Percentiles rank a stretch among this genome's conserved stretches.
Evolutionary conservation across 129 eudicot species (phyloP).

Genomic region (Tagetes patula): DNA sequence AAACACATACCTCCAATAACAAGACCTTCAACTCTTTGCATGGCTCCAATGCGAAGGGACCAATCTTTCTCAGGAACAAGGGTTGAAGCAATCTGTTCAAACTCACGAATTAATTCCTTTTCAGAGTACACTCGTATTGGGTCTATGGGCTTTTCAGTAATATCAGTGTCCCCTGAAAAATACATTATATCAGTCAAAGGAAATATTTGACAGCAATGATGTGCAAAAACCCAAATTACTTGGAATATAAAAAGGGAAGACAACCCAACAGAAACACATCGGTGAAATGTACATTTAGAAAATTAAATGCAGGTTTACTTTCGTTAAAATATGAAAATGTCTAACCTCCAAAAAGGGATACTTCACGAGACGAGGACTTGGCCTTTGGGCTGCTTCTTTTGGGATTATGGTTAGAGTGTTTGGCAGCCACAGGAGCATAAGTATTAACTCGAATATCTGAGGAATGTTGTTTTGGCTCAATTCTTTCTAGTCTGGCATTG

Average conservation of each 20-base stretch:
- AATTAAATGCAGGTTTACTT: conserved; percentile 1
- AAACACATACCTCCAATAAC: conserved; percentile 80
- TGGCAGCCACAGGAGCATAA: conserved; percentile 47
- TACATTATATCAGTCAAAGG: neutral
- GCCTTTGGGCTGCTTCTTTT: conserved; percentile 96
- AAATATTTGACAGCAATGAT: neutral
- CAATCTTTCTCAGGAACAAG: conserved; percentile 96
- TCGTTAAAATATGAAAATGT: conserved; percentile 1
- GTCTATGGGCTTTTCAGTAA: conserved; percentile 91
- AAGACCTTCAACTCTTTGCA: conserved; percentile 96
- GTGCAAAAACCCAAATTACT: neutral
- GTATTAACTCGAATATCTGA: conserved; percentile 60
- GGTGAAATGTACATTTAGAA: conserved; percentile 9
- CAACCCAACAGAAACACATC: conserved; percentile 10
- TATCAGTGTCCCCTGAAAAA: conserved; percentile 70
- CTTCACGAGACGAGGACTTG: conserved; percentile 68
- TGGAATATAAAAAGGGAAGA: neutral
- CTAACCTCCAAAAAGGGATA: conserved; percentile 88
- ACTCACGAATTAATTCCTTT: conserved; percentile 86
- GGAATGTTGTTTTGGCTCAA: conserved; percentile 75
- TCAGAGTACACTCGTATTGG: conserved; percentile 93
- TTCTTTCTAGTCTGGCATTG: conserved; percentile 80
- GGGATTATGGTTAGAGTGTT: conserved; percentile 48
- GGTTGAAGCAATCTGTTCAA: conserved; percentile 77
- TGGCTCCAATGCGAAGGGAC: conserved; percentile 92